Evolutionary conservation across 1,284 basidiomycete genomes (phyloP).

Genomic region (Leccinum huronense): DNA sequence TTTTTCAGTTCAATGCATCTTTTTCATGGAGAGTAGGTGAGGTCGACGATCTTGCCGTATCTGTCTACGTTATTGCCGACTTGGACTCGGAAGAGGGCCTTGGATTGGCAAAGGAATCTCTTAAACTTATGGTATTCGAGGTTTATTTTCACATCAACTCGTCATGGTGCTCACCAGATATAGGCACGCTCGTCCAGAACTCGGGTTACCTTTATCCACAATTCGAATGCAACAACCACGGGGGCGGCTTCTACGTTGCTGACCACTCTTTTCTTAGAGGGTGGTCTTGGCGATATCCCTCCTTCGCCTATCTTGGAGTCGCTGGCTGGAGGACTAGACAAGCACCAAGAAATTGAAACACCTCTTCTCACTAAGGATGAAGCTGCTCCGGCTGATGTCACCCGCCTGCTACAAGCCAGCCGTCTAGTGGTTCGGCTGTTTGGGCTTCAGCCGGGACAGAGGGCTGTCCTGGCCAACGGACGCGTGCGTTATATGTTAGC

Average conservation of each 20-base stretch:
- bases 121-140: conserved; percentile 61
- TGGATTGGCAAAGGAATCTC: conserved; percentile 56
- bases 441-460: conserved; percentile 54
- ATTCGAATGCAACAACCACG: conserved; percentile 39
- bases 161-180: conserved; percentile 9
- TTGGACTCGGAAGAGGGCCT: conserved; percentile 66
- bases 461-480: conserved; percentile 76
- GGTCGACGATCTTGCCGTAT: conserved; percentile 43
- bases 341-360: not conserved
- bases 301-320: conserved; percentile 24
- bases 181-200: conserved; percentile 46
- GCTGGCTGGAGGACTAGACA: conserved; percentile 5
- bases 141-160: not conserved
- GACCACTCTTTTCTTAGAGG: conserved; percentile 18
- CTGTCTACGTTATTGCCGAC: conserved; percentile 77
- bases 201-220: conserved; percentile 67
- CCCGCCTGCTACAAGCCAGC: conserved; percentile 37
- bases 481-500: conserved; percentile 50
- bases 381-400: conserved; percentile 28
- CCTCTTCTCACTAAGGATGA: conserved; percentile 40
- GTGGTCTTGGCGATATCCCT: conserved; percentile 12
- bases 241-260: conserved; percentile 17
- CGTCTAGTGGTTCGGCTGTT: conserved; percentile 51
- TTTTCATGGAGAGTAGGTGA: conserved; percentile 20
- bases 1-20: not conserved